Evolutionary conservation across 345 rosid genomes (phyloP), one percentile per base, ranked within the genome.

Genomic region (Stellera chamaejasme): DNA sequence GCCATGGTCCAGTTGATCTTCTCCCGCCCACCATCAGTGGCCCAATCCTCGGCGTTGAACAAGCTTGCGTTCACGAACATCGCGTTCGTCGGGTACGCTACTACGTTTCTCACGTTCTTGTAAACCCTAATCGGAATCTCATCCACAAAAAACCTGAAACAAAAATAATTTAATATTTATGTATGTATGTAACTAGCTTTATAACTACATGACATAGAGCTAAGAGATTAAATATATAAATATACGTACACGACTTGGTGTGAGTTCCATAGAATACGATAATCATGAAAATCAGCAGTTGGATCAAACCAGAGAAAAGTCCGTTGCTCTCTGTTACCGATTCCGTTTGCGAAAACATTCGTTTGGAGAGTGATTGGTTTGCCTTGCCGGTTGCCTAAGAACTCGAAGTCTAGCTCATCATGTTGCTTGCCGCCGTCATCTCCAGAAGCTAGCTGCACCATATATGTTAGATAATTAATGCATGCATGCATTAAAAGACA

Each of bases 371-470:
- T 43, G 43, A 63, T 63, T 6, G 89, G 85, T 59, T 78, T 72
- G 14, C 85, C 87, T 77, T 71, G 75, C 59, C 52, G 66, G 41
- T 79, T 79, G 1, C 97, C 97, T 28, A 82, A 56, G 60, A 89
- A 89, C 74, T 89, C 92, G 12, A 86, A 79, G 70, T 86, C 97
- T 13, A 80, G 27, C 67, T 89, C 95, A 46, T 83, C 90, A 3
- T 72, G 95, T 43, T 48, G 48, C 15, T 66, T 27, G 6, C 71
- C 77, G 4, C 66, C 45, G 16, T 66, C 28, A 5, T 71, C 76
- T 4, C 66, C 48, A 0, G 95, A 86, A 50, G 63, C 72, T 42
- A 79, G 69, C 90, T 83, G 75, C 47, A 51, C 45, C 45, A 16
- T 16, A 10, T 43, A 26, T 25, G 2, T 4, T 46, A 4, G 10